These are phyloP conservation scores for Salix caprea DNA, from an alignment of 345 rosid genomes.

Conservation along the genomic window DNA sequence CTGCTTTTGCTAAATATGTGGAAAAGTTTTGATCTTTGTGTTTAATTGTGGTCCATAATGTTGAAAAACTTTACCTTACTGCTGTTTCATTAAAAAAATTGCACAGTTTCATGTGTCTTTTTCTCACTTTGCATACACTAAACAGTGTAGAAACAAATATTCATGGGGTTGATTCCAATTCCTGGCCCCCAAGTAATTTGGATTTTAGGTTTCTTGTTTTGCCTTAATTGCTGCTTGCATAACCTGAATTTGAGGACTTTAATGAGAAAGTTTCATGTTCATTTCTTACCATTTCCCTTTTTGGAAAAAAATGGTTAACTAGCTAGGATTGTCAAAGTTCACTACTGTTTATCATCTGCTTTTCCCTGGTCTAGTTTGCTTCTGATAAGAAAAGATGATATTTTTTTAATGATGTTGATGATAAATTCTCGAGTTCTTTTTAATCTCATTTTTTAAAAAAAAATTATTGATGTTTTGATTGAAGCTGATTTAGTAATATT, in stretches of 20 bases:
- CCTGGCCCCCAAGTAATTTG: not conserved
- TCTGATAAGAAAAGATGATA: not conserved
- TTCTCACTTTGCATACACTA: not conserved
- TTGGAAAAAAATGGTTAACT: not conserved
- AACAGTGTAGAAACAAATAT: not conserved
- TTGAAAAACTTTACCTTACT: not conserved
- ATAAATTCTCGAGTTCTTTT: not conserved
- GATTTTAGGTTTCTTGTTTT: not conserved
- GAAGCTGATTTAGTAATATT: not conserved
- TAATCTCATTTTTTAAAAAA: not conserved
- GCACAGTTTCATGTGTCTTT: not conserved
- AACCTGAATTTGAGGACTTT: not conserved
- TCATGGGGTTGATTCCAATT: not conserved
- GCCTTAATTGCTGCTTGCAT: not conserved
- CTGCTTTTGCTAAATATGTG: not conserved
- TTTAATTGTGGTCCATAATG: not conserved
- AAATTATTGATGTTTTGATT: not conserved
- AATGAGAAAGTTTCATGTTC: not conserved
- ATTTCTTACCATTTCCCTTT: not conserved
- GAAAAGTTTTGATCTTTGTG: not conserved
- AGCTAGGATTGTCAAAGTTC: not conserved
- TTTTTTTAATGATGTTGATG: not conserved
- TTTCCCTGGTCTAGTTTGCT: not conserved
- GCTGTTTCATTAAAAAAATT: not conserved
- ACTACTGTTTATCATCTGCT: not conserved